Evolutionary conservation across 495 filamentous ascomycete genomes (phyloP), one percentile per base, ranked within the genome.

Genomic region (Sordaria brevicollis): DNA sequence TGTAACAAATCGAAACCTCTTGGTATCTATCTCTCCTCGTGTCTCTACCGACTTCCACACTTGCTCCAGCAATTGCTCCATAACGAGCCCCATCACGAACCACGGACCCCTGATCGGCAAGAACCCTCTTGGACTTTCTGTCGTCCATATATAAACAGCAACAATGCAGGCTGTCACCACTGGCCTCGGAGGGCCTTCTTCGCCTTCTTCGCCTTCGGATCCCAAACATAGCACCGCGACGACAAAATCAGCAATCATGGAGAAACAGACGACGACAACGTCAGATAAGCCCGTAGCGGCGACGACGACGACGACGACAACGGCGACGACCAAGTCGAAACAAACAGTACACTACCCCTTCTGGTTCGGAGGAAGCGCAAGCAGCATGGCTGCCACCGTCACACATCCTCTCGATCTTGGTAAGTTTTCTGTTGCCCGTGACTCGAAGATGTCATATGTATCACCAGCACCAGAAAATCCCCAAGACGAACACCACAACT

Each of bases 331-430:
- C 65, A 74, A 79, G 69, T 67, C 69, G 2, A 82, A 87, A 68
- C 76, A 81, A 71, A 69, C 74, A 7, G 82, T 90, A 43, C 85
- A 86, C 71, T 93, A 93, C 78, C 91, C 91, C 35, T 95, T 97
- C 82, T 97, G 94, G 94, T 96, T 97, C 80, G 94, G 94, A 41
- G 94, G 94, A 29, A 94, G 91, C 75, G 92, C 94, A 21, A 93
- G 91, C 72, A 94, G 91, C 79, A 90, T 96, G 82, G 93, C 94
- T 38, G 94, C 94, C 11, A 89, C 88, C 72, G 89, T 96, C 29
- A 97, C 94, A 36, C 94, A 97, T 83, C 94, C 94, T 34, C 83
- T 97, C 74, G 93, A 96, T 86, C 84, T 92, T 43, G 84, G 90
- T 92, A 82, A 75, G 88, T 82, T 35, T 66, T 35, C 35, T 57